A percentile compares a stretch with the other conserved stretches of the same genome.
Evolutionary conservation across 140 eudicot species (phyloP).

Genomic region (Bidens hawaiensis): DNA sequence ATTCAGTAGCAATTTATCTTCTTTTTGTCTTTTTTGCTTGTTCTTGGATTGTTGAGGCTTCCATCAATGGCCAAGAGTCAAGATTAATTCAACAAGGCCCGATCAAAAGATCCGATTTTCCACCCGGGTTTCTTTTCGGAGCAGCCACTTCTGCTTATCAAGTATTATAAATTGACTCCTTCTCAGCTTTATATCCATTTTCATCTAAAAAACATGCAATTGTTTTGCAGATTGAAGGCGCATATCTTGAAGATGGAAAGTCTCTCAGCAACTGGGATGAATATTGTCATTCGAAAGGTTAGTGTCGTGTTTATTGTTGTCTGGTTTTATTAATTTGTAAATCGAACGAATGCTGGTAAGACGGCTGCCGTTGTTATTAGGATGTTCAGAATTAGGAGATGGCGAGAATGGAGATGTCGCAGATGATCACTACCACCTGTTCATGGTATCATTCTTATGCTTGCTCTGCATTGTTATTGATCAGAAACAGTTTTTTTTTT

Average conservation of each 20-base stretch:
- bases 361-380: slow-evolving; percentile 15
- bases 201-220: no score
- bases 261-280: slow-evolving; percentile 68
- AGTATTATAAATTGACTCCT: not conserved
- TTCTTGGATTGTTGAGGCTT: not conserved
- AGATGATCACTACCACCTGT: slow-evolving; percentile 70
- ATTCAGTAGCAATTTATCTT: not conserved
- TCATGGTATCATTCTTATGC: slow-evolving; percentile 37
- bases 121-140: no score
- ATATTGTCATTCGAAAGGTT: slow-evolving; percentile 46
- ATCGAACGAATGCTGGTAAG: not conserved
- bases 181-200: no score
- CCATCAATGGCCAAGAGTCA: not conserved
- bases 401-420: slow-evolving; percentile 60
- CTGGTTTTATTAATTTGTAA: not conserved
- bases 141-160: not conserved
- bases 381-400: slow-evolving; percentile 35
- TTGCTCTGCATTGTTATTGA: not conserved
- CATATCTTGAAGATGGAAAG: slow-evolving; percentile 76
- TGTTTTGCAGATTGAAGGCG: slow-evolving; percentile 44
- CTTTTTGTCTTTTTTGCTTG: not conserved
- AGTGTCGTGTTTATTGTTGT: not conserved
- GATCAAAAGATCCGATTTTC: not conserved
- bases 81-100: not conserved
- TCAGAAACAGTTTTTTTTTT: no score